Conservation (phyloP, 441 rosid species). For the Dalechampia spathulata region DNA sequence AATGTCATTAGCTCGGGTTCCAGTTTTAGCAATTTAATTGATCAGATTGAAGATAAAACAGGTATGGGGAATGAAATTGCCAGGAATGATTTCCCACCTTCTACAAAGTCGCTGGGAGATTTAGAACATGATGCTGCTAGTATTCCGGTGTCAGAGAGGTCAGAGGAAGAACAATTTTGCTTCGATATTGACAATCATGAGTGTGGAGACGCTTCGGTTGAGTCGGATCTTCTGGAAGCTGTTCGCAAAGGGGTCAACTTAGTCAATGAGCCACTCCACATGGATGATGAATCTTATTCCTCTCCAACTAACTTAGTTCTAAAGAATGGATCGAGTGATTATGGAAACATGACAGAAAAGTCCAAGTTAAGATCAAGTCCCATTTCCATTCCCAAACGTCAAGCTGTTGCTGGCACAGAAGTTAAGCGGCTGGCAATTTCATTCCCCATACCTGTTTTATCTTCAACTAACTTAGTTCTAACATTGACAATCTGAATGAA, state of each 20-base stretch:
- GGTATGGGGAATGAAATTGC: no score
- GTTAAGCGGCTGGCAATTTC: slow-evolving; percentile 46
- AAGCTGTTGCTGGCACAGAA: slow-evolving; percentile 23
- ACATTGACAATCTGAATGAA: slow-evolving; percentile 22
- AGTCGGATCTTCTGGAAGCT: slow-evolving; percentile 20
- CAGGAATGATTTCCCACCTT: slow-evolving; percentile 11
- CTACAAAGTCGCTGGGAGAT: slow-evolving; percentile 19
- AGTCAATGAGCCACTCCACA: no score
- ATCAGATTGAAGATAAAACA: slow-evolving; percentile 26
- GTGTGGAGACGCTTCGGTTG: slow-evolving; percentile 18
- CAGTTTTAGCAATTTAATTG: slow-evolving; percentile 20
- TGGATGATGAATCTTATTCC: slow-evolving; percentile 21
- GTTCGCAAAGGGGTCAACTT: slow-evolving; percentile 19
- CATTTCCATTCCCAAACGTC: slow-evolving; percentile 36
- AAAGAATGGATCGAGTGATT: slow-evolving; percentile 20
- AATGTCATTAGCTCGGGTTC: slow-evolving; percentile 18
- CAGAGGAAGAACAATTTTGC: slow-evolving; percentile 68
- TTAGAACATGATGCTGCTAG: no score
- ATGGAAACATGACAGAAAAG: slow-evolving; percentile 23
- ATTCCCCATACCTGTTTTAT: slow-evolving; percentile 61
- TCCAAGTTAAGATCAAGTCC: slow-evolving; percentile 34
- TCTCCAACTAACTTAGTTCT: slow-evolving; percentile 15
- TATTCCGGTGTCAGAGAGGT: slow-evolving; percentile 33
- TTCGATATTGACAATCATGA: slow-evolving; percentile 56
- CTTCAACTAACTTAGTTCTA: no score